These are phyloP conservation scores for Ascochyta viciae-villosae DNA, from an alignment of 2,329 filamentous ascomycete genomes.

Conservation along the genomic window DNA sequence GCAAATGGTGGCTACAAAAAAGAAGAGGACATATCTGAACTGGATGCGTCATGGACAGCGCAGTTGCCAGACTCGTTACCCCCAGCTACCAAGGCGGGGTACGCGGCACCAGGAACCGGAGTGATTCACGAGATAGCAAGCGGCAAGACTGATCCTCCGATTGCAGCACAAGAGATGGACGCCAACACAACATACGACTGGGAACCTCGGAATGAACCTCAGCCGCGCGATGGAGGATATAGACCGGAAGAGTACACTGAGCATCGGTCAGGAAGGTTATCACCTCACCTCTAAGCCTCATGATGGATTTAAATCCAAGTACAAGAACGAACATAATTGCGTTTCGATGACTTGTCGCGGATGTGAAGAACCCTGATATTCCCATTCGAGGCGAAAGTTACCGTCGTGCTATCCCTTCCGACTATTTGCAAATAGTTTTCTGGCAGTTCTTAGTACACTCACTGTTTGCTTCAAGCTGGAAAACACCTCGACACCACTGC, in stretches of 20 bases:
- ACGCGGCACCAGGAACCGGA: not conserved
- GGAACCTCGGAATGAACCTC: conserved; percentile 14
- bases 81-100: conserved; percentile 1
- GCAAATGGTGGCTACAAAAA: not conserved
- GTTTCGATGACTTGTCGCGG: not conserved
- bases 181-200: conserved; percentile 11
- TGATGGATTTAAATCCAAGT: not conserved
- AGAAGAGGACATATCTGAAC: conserved; percentile 3
- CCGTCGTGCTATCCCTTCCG: not conserved
- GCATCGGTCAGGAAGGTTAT: not conserved
- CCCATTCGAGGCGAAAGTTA: no score
- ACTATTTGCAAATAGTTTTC: not conserved
- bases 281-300: not conserved
- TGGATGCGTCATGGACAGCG: conserved; percentile 3
- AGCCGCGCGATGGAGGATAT: conserved; percentile 13
- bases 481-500: not conserved
- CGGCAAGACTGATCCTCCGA: not conserved
- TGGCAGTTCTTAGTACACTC: not conserved
- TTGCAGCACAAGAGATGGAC: conserved; percentile 9
- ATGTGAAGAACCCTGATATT: no score
- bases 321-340: not conserved
- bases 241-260: conserved; percentile 1
- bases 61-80: conserved; percentile 4
- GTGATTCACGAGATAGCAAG: conserved; percentile 10
- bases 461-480: not conserved